Conservation (phyloP, 1,284 basidiomycete genomes). For the Cutaneotrichosporon daszewskae region DNA sequence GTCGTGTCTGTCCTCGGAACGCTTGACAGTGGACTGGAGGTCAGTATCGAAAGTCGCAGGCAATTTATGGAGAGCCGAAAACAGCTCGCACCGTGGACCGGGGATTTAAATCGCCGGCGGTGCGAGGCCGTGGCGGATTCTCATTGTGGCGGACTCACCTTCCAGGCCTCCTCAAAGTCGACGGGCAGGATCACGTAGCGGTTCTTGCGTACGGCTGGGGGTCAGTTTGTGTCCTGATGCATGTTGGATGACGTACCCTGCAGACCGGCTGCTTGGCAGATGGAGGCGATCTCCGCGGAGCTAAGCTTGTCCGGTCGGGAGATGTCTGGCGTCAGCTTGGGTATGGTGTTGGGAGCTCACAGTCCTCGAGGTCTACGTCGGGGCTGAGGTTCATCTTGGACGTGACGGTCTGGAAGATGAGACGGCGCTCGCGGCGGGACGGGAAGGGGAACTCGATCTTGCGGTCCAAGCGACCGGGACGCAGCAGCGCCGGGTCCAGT, state of each 20-base stretch:
- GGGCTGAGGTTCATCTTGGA: conserved; percentile 97
- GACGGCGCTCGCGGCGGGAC: conserved; percentile 86
- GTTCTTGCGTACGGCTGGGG: conserved; percentile 87
- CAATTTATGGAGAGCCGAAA: conserved; percentile 34
- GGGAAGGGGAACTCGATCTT: conserved; percentile 99
- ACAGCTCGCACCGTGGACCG: conserved; percentile 15
- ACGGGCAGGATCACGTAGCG: conserved; percentile 93
- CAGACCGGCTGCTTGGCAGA: conserved; percentile 94
- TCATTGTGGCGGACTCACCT: conserved; percentile 75
- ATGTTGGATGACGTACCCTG: conserved; percentile 60
- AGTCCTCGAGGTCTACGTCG: conserved; percentile 97
- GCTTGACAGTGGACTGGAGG: conserved; percentile 74
- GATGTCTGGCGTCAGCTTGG: conserved; percentile 60
- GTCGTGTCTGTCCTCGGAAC: conserved; percentile 86
- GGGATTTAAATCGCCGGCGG: conserved; percentile 12
- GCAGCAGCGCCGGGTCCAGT: conserved; percentile 90
- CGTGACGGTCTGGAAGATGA: conserved; percentile 98
- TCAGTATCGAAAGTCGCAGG: conserved; percentile 5
- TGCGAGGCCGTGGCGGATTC: conserved; percentile 9
- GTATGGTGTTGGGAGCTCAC: conserved; percentile 52
- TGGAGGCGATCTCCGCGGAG: conserved; percentile 90
- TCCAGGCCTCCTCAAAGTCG: conserved; percentile 99
- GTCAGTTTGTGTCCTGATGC: background rate
- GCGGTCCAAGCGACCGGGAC: conserved; percentile 93
- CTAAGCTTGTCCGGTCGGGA: conserved; percentile 93